Base-by-base conservation (phyloP, 768 basidiomycete genomes). In the Mycena galericulata region DNA sequence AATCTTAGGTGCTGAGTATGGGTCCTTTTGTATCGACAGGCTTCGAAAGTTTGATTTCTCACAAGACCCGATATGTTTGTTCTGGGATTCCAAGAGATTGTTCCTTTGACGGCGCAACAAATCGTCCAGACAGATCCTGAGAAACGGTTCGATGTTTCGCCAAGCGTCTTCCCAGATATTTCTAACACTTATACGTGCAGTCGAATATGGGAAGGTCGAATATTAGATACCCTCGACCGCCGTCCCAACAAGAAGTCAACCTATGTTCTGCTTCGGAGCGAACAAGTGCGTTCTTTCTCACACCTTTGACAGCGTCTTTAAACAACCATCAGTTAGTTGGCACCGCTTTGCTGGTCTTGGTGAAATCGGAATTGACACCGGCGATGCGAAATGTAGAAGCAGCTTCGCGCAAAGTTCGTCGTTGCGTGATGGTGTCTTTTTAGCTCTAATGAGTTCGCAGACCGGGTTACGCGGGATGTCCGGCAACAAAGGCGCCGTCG, bases 401-500 rank as follows among this genome's bases (percentile, higher is more conserved):
- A 12, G 85, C 96, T 18, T 91, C 92, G 54, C 90, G 95, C 67
- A 99, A 99, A 86, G 97, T 94, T 65, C 15, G 71, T 50, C 41
- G 22, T 56, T 43, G 38, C 34, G 38, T 60, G 24, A 46, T 55
- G 38, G 26, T 50, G 6, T 34, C 57, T 43, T 43, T 58, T 46
- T 18, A 20, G 14, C 43, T 59, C 53, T 65, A 50, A 71, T 43
- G 40, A 51, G 36, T 36, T 38, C 55, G 27, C 67, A 95, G 93
- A 95, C 94, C n/a, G 93, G 93, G 43, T 83, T 94, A 45, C 87
- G 92, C 36, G 98, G 98, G 15, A 96, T 99, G 89, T 96, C 96
- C 0, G 98, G 96, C 30, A 97, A 97, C 82, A 97, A 99, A 82
- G 98, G 98, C 22, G 98, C 96, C 2, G 94, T 97, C 15, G 96